Evolutionary conservation across 169 alveolate genomes (phyloP).

Genomic region (Cryptosporidium ubiquitum): DNA sequence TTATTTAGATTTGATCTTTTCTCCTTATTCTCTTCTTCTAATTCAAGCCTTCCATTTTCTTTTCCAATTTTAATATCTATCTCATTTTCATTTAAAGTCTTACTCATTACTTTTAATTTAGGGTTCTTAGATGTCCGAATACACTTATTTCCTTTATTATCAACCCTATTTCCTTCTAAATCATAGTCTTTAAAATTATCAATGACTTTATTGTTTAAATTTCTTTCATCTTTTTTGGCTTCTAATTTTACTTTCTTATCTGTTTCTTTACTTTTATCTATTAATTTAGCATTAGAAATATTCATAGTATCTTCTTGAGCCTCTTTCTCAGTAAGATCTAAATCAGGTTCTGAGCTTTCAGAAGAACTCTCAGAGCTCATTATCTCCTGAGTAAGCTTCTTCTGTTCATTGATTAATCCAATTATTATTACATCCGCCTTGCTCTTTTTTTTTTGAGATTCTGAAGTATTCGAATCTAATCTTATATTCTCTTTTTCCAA

Average conservation of each 20-base stretch:
- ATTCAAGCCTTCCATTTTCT: no score
- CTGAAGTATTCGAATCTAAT: not conserved
- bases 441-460: conserved; percentile 9
- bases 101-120: not conserved
- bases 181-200: no score
- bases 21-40: not conserved
- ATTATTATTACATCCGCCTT: conserved; percentile 64
- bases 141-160: no score
- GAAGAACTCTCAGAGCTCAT: not conserved
- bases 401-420: conserved; percentile 61
- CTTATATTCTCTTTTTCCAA: not conserved
- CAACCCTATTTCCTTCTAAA: not conserved
- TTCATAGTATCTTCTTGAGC: not conserved
- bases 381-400: conserved; percentile 36
- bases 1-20: no score
- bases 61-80: no score
- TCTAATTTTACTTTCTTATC: not conserved
- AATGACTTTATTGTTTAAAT: no score
- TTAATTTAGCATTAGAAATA: not conserved
- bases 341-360: not conserved
- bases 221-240: not conserved
- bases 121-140: not conserved
- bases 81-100: not conserved
- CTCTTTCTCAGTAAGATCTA: not conserved
- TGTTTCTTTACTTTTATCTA: not conserved